Evolutionary conservation across 2,329 filamentous ascomycete species (phyloP).

Genomic region (Ascochyta rabiei): DNA sequence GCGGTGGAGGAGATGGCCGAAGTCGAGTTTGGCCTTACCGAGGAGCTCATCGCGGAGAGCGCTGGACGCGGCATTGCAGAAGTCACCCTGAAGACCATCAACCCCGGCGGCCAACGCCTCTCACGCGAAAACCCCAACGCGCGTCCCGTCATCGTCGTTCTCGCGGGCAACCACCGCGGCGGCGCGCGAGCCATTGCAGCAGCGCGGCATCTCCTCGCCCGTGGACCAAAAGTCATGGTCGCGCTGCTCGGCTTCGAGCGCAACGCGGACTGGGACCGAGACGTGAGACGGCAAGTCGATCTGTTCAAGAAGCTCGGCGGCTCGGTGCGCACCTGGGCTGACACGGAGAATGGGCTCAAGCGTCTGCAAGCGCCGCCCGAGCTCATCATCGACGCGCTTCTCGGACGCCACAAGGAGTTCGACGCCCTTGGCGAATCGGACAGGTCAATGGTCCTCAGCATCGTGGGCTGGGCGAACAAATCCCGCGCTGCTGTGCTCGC

Average conservation of each 20-base stretch:
- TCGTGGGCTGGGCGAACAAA: conserved; percentile 93
- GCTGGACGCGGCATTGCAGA: conserved; percentile 88
- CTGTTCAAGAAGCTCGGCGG: conserved; percentile 86
- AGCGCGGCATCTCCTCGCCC: conserved; percentile 83
- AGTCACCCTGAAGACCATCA: conserved; percentile 73
- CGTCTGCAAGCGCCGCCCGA: conserved; percentile 69
- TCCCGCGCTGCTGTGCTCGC: conserved; percentile 82
- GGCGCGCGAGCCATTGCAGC: conserved; percentile 85
- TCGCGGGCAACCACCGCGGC: conserved; percentile 95
- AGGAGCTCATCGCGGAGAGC: conserved; percentile 91
- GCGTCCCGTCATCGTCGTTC: conserved; percentile 69
- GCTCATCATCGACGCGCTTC: conserved; percentile 84
- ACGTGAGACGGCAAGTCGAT: conserved; percentile 80
- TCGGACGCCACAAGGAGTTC: conserved; percentile 86
- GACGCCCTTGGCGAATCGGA: conserved; percentile 85
- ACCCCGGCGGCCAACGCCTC: conserved; percentile 63
- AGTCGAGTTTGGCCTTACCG: conserved; percentile 82
- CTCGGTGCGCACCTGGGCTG: conserved; percentile 68
- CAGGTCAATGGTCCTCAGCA: conserved; percentile 81
- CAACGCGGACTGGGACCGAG: conserved; percentile 78
- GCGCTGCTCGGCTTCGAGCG: conserved; percentile 86
- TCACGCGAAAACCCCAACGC: conserved; percentile 54
- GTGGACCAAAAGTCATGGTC: conserved; percentile 78
- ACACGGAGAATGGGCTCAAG: conserved; percentile 60
- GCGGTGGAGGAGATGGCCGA: conserved; percentile 91